These are phyloP conservation scores for Boletus rubescentipes DNA, from an alignment of 768 basidiomycete species.

Conservation along the genomic window DNA sequence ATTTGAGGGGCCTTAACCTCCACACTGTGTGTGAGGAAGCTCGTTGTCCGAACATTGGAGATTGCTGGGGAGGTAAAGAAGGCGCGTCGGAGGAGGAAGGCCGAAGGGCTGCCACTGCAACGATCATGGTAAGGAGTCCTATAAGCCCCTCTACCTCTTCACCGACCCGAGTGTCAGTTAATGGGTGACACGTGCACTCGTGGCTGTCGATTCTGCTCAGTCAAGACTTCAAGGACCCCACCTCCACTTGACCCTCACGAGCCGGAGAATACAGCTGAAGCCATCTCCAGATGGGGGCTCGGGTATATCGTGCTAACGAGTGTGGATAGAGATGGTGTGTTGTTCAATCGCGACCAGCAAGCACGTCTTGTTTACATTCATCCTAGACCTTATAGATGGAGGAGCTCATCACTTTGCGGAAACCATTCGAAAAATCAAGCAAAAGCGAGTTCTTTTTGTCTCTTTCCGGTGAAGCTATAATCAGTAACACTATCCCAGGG, in stretches of 20 bases:
- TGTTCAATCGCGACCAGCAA: not conserved
- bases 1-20: slow-evolving; percentile 84
- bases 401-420: slow-evolving; percentile 94
- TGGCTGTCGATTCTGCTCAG: slow-evolving; percentile 96
- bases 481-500: slow-evolving; percentile 46
- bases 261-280: slow-evolving; percentile 97
- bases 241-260: slow-evolving; percentile 94
- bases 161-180: slow-evolving; percentile 49
- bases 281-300: slow-evolving; percentile 95
- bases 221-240: slow-evolving; percentile 88
- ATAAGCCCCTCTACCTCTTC: not conserved
- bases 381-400: slow-evolving; percentile 85
- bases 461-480: not conserved
- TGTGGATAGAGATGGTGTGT: slow-evolving; percentile 92
- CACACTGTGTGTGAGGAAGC: slow-evolving; percentile 99
- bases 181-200: slow-evolving; percentile 99
- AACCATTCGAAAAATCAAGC: slow-evolving; percentile 93
- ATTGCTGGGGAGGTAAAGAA: slow-evolving; percentile 94
- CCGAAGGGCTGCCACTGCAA: slow-evolving; percentile 87
- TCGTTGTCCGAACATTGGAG: slow-evolving; percentile 98
- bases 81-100: slow-evolving; percentile 65
- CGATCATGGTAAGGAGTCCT: slow-evolving; percentile 80
- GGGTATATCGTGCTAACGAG: slow-evolving; percentile 97
- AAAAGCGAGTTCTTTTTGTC: slow-evolving; percentile 60
- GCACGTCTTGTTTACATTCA: slow-evolving; percentile 1